phyloP scores from a whole-genome alignment of 2,329 filamentous ascomycete genomes.

The Rhytidhysteron rufulum region DNA sequence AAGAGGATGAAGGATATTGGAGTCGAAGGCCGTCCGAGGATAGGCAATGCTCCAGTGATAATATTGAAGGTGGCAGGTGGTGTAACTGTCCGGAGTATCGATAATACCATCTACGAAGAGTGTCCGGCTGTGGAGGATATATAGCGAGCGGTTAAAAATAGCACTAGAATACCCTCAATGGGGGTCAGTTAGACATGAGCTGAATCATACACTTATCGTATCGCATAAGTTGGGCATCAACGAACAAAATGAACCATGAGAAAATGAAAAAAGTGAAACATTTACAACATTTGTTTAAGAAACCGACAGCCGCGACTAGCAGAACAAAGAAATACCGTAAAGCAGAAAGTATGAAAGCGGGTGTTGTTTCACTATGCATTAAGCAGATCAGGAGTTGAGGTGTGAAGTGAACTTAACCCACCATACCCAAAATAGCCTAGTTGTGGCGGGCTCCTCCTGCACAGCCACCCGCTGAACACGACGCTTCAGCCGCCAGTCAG shows the following conservation, averaged over 20 bases:
- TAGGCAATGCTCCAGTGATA: neutral
- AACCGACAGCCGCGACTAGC: no score
- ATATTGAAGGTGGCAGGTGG: neutral
- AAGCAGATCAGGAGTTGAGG: no score
- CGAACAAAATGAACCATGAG: neutral
- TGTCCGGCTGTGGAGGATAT: neutral
- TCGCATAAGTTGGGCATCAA: neutral
- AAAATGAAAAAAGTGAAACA: neutral
- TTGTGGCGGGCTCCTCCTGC: no score
- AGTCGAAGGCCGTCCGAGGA: neutral
- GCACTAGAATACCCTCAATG: no score
- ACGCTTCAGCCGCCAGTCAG: slow-evolving; percentile 1
- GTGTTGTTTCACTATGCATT: no score
- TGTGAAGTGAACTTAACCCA: no score
- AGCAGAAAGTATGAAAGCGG: no score
- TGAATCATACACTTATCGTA: no score
- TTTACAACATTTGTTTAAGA: neutral
- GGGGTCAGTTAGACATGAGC: no score
- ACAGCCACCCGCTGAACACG: neutral
- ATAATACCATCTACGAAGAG: neutral
- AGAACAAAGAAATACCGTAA: no score
- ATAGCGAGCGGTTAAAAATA: no score
- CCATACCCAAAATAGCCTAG: no score
- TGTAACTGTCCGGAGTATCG: neutral
- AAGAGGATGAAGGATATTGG: neutral